These are phyloP conservation scores for Cruciata laevipes DNA, from an alignment of 257 asterid species.

Conservation along the genomic window DNA sequence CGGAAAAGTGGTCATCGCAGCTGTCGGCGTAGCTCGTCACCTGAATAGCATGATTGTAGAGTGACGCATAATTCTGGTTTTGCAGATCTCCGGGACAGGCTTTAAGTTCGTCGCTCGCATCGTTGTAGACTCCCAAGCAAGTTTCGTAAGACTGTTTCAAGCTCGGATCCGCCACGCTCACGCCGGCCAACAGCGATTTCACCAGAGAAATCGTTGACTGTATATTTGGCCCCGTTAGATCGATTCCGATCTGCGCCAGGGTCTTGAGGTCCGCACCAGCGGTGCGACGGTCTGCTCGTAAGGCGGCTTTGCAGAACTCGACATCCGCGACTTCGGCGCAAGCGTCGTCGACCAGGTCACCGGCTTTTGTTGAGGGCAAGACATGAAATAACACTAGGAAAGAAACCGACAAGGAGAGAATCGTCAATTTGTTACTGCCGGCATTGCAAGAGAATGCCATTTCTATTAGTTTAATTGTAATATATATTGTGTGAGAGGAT, in stretches of 20 bases:
- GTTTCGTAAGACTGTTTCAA: neutral
- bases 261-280: neutral
- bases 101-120: neutral
- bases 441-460: neutral
- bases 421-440: neutral
- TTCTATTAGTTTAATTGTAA: neutral
- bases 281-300: neutral
- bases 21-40: neutral
- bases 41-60: neutral
- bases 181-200: neutral
- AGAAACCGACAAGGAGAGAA: neutral
- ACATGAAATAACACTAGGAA: neutral
- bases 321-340: neutral
- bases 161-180: neutral
- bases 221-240: neutral
- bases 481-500: neutral
- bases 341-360: neutral
- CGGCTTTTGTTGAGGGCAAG: neutral
- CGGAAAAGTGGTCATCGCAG: conserved; percentile 3
- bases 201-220: neutral
- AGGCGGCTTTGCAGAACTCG: neutral
- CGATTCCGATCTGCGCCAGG: neutral
- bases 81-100: neutral
- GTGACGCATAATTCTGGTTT: neutral
- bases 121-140: neutral